Base-by-base conservation (phyloP, 2,329 filamentous ascomycete species). In the Apiospora pterosperma region DNA sequence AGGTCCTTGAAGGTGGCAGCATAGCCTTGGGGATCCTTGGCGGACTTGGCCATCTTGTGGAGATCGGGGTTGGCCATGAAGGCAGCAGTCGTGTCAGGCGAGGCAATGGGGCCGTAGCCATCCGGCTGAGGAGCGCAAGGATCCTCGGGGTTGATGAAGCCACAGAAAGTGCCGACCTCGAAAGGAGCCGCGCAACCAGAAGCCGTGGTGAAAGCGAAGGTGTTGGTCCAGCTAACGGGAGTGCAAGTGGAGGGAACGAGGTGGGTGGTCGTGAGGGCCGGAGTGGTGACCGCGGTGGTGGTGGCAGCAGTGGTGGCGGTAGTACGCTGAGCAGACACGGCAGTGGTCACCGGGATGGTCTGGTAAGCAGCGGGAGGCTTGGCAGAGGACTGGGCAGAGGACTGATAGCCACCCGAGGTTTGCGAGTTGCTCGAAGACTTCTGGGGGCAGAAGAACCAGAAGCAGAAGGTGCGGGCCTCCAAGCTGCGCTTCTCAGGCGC, bases 81-180 rank as follows among this genome's bases (percentile, higher is more conserved):
- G 7, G 41, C 66, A 11, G 36, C 42, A 11, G 62, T 39, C 5
- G 62, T 64, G 44, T 65, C 64, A 14, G 60, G 41, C 21, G 31
- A 61, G 41, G 64, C 52, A 5, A n/a, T 34, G 28, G 66, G 64
- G 5, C 64, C 66, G 41, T 42, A 42, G 16, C 66, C 64, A 25
- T 41, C 73, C 16, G 76, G 75, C 66, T 78, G 76, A 64, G 75
- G 71, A 25, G 75, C 72, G 66, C 76, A 79, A 59, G 75, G 69
- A 60, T 78, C 76, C 28, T 76, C 68, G 8, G 76, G 76, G 66
- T 77, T 77, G 69, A 77, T 74, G 67, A 77, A 77, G 25, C 76
- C 76, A 59, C 75, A 76, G 69, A 71, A 76, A 8, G 74, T 76
- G 28, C 74, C 74, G 14, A 67, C 69, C 64, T 76, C 74, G 21